Evolutionary conservation across 495 filamentous ascomycete genomes (phyloP).

Genomic region (Penicillium paradoxum): DNA sequence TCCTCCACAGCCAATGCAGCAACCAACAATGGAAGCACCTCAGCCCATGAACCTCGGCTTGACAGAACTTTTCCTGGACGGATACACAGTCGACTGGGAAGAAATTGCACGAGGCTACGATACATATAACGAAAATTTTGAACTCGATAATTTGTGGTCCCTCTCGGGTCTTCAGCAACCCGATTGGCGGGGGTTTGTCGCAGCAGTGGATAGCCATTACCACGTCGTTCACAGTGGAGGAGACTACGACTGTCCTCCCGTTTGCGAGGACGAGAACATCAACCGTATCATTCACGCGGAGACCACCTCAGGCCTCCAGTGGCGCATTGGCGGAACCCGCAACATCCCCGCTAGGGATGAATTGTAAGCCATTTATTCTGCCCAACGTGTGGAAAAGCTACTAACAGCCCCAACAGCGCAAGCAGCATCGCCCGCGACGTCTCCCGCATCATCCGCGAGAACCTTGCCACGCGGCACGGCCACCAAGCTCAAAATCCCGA

Average conservation of each 20-base stretch:
- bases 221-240: conserved; percentile 35
- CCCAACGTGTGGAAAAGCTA: background rate
- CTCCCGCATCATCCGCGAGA: conserved; percentile 41
- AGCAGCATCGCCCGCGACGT: conserved; percentile 42
- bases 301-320: conserved; percentile 24
- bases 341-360: conserved; percentile 30
- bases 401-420: conserved; percentile 28
- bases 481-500: conserved; percentile 12
- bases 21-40: conserved; percentile 14
- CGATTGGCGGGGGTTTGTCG: conserved; percentile 43
- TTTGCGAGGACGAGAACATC: conserved; percentile 35
- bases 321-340: conserved; percentile 36
- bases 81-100: conserved; percentile 40
- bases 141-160: conserved; percentile 42
- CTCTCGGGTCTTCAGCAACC: conserved; percentile 42
- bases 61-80: conserved; percentile 34
- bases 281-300: conserved; percentile 34
- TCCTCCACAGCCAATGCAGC: conserved; percentile 17
- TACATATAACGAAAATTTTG: conserved; percentile 35
- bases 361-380: conserved; percentile 30
- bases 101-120: conserved; percentile 34
- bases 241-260: conserved; percentile 22
- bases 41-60: conserved; percentile 27
- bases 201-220: conserved; percentile 46
- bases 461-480: conserved; percentile 26